These are phyloP conservation scores for Hyaloperonospora brassicae DNA, from an alignment of 352 stramenopile genomes.

Conservation along the genomic window DNA sequence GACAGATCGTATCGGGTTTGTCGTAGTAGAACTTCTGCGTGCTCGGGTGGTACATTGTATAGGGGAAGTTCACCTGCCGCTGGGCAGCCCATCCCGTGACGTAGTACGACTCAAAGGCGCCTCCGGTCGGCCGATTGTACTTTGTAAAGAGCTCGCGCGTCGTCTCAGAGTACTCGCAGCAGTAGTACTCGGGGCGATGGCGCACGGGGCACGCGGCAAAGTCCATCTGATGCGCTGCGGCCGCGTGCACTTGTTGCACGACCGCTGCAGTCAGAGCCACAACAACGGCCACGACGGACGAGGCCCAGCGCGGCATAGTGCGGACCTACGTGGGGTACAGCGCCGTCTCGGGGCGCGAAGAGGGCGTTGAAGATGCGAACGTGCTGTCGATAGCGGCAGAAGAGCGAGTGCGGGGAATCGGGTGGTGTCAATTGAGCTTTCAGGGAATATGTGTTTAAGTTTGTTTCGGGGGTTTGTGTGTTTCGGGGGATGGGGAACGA, in stretches of 20 bases:
- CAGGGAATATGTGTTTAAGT: too few relatives aligned
- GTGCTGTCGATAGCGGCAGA: too few relatives aligned
- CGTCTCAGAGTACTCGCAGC: conserved; percentile 27
- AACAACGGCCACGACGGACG: neutral
- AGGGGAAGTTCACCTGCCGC: conserved; percentile 35
- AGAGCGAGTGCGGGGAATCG: too few relatives aligned
- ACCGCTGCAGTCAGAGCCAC: neutral
- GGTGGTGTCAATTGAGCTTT: too few relatives aligned
- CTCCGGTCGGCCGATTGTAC: conserved; percentile 27
- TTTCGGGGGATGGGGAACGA: too few relatives aligned
- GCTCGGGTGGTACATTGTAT: conserved; percentile 24
- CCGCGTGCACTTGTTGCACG: conserved; percentile 4
- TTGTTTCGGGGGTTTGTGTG: too few relatives aligned
- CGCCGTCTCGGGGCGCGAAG: too few relatives aligned
- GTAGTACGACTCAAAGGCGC: conserved; percentile 30
- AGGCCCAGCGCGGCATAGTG: neutral
- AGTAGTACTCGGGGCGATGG: conserved; percentile 29
- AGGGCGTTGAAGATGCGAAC: too few relatives aligned
- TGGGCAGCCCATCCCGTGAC: conserved; percentile 25
- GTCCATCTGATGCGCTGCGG: conserved; percentile 20
- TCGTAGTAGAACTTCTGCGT: conserved; percentile 30
- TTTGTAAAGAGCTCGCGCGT: conserved; percentile 26
- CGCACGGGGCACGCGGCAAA: conserved; percentile 31
- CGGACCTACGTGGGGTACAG: too few relatives aligned
- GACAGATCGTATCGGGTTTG: conserved; percentile 23